A percentile compares a stretch with the other conserved stretches of the same genome.
Evolutionary conservation across 2,329 filamentous ascomycete species (phyloP).

Genomic region (Pleomassaria siparia): DNA sequence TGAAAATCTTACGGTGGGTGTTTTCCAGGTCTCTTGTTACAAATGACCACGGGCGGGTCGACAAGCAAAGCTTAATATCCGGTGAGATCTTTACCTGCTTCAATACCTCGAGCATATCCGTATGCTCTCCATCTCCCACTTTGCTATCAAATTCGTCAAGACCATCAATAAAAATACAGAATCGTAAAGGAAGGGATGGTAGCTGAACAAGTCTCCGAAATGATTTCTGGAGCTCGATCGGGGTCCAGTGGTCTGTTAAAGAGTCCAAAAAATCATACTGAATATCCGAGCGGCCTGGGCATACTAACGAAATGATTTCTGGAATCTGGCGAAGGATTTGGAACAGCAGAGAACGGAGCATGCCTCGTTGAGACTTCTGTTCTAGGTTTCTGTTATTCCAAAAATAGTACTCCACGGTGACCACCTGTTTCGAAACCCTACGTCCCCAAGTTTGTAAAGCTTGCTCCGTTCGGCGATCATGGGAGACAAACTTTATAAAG

Average conservation of each 20-base stretch:
- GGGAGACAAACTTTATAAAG: slow-evolving; percentile 38
- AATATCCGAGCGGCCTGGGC: slow-evolving; percentile 4
- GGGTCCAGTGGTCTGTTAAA: slow-evolving; percentile 6
- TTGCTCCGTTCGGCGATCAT: slow-evolving; percentile 3
- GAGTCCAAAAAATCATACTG: slow-evolving; percentile 10
- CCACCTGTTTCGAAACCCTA: slow-evolving; percentile 11
- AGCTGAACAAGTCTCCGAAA: slow-evolving; percentile 1
- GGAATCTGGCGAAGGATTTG: slow-evolving; percentile 7
- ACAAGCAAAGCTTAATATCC: slow-evolving; percentile 21
- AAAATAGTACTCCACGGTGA: slow-evolving; percentile 44
- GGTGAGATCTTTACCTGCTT: slow-evolving; percentile 3
- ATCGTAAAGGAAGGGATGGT: slow-evolving; percentile 6
- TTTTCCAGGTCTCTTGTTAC: too few species aligned
- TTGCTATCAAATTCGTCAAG: slow-evolving; percentile 14
- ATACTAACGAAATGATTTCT: slow-evolving; percentile 7
- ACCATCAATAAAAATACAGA: slow-evolving; percentile 19
- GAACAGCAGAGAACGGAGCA: slow-evolving; percentile 15
- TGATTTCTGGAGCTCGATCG: too few species aligned
- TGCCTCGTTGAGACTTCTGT: slow-evolving; percentile 10
- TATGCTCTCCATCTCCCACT: slow-evolving; percentile 12
- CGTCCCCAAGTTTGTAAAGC: neutral
- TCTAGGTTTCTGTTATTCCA: slow-evolving; percentile 33
- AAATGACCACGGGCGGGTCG: slow-evolving; percentile 14
- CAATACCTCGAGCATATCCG: slow-evolving; percentile 16
- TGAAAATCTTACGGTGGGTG: too few species aligned